Evolutionary conservation across 1,284 basidiomycete genomes (phyloP).

Genomic region (Apiotrichum akiyoshidainum): DNA sequence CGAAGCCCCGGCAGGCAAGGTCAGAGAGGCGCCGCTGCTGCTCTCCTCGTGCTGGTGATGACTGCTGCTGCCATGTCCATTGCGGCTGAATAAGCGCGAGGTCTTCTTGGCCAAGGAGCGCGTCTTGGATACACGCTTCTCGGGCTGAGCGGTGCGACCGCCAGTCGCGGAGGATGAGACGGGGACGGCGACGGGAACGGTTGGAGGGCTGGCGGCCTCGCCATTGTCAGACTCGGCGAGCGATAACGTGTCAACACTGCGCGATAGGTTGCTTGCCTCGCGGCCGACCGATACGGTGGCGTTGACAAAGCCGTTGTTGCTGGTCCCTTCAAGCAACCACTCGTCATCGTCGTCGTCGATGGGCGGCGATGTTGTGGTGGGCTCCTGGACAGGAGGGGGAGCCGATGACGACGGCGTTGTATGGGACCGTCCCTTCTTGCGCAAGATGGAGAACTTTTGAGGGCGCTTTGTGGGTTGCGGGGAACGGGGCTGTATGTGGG

Average conservation of each 20-base stretch:
- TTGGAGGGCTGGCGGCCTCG: background rate
- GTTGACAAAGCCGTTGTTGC: slow-evolving; percentile 17
- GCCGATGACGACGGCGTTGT: background rate
- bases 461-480: slow-evolving; percentile 1
- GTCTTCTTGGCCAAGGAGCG: slow-evolving; percentile 45
- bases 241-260: slow-evolving; percentile 16
- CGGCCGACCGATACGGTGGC: slow-evolving; percentile 20
- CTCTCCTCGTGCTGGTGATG: slow-evolving; percentile 9
- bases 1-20: slow-evolving; percentile 15
- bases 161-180: background rate
- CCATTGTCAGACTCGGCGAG: slow-evolving; percentile 11
- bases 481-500: background rate
- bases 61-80: slow-evolving; percentile 8
- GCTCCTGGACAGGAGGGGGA: background rate
- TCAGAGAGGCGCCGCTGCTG: slow-evolving; percentile 1
- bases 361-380: background rate
- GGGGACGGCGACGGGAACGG: background rate
- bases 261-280: slow-evolving; percentile 15
- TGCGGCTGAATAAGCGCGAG: slow-evolving; percentile 38
- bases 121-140: slow-evolving; percentile 29
- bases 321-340: slow-evolving; percentile 38
- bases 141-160: slow-evolving; percentile 1
- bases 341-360: slow-evolving; percentile 36
- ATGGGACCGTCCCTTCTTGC: slow-evolving; percentile 1
- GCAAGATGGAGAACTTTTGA: slow-evolving; percentile 14